phyloP scores from a whole-genome alignment of 768 basidiomycete species.

The Kwoniella sp. region DNA sequence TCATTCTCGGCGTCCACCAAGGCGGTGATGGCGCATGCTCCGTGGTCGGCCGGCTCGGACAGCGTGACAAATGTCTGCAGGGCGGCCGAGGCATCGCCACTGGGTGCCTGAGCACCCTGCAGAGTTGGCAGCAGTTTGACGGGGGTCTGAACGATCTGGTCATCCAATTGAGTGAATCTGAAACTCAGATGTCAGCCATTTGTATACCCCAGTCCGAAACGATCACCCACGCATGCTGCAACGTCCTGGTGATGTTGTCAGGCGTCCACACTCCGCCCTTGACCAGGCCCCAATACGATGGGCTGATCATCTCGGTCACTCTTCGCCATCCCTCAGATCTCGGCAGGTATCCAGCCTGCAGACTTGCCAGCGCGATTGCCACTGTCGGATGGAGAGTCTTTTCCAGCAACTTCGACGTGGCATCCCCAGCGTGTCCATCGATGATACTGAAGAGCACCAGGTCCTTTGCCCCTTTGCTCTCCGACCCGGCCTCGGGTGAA shows the following conservation, averaged over 20 bases:
- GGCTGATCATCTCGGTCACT: slow-evolving; percentile 14
- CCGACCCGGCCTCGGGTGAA: slow-evolving; percentile 13
- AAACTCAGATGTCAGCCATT: slow-evolving; percentile 49
- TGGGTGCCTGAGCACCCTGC: background rate
- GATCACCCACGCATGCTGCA: slow-evolving; percentile 29
- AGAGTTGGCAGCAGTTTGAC: slow-evolving; percentile 58
- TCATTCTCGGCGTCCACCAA: slow-evolving; percentile 76
- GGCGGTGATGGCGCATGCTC: slow-evolving; percentile 86
- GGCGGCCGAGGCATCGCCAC: slow-evolving; percentile 47
- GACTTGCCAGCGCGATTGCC: slow-evolving; percentile 61
- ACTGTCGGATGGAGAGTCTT: slow-evolving; percentile 80
- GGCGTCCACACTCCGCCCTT: slow-evolving; percentile 17
- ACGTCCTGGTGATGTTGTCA: slow-evolving; percentile 18
- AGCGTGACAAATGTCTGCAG: slow-evolving; percentile 57
- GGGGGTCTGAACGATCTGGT: slow-evolving; percentile 74
- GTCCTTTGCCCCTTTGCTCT: slow-evolving; percentile 57
- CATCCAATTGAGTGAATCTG: slow-evolving; percentile 82
- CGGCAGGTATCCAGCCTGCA: slow-evolving; percentile 31
- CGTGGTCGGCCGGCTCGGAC: slow-evolving; percentile 71
- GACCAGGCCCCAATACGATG: slow-evolving; percentile 12
- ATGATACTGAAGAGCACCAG: slow-evolving; percentile 81
- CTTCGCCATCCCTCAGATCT: background rate
- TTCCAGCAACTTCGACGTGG: slow-evolving; percentile 79
- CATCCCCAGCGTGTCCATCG: slow-evolving; percentile 65
- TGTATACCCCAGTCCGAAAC: background rate